Evolutionary conservation across 495 filamentous ascomycete species (phyloP).

Genomic region (Pseudotulostoma volvatum): DNA sequence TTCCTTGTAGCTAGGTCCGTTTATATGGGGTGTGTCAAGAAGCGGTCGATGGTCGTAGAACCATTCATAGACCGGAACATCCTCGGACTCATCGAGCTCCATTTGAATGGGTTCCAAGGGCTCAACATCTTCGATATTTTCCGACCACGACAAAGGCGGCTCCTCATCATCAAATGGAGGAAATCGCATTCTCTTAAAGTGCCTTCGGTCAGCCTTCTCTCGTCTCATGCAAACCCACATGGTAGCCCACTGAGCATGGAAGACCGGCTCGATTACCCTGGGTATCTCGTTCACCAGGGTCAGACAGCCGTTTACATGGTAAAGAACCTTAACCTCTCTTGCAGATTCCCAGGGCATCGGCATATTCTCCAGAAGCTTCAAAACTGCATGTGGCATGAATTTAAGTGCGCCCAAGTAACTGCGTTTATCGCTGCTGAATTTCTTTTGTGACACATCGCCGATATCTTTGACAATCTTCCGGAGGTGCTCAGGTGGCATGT

Average conservation of each 20-base stretch:
- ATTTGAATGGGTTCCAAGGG: conserved; percentile 96
- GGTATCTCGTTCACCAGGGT: conserved; percentile 96
- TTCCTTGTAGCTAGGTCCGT: conserved; percentile 88
- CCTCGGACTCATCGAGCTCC: conserved; percentile 95
- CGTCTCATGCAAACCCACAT: conserved; percentile 99
- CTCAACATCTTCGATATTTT: conserved; percentile 98
- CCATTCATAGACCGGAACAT: conserved; percentile 84
- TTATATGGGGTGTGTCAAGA: conserved; percentile 82
- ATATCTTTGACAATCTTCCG: conserved; percentile 98
- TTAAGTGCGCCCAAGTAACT: conserved; percentile 95
- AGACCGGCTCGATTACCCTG: conserved; percentile 93
- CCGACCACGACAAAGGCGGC: conserved; percentile 90
- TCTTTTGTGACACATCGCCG: conserved; percentile 98
- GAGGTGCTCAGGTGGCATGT: conserved; percentile 97
- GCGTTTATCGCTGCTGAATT: conserved; percentile 96
- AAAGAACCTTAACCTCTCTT: conserved; percentile 90
- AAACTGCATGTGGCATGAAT: conserved; percentile 98
- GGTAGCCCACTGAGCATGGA: conserved; percentile 96
- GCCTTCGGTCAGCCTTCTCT: conserved; percentile 88
- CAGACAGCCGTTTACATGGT: conserved; percentile 95
- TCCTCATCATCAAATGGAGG: conserved; percentile 99
- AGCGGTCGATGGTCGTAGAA: conserved; percentile 93
- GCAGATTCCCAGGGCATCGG: conserved; percentile 99
- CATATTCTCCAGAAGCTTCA: conserved; percentile 99
- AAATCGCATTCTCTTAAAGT: conserved; percentile 99